A percentile compares a stretch with the other conserved stretches of the same genome.
Evolutionary conservation across 2,329 filamentous ascomycete genomes (phyloP).

Genomic region (Calonectria pseudoreteaudii): DNA sequence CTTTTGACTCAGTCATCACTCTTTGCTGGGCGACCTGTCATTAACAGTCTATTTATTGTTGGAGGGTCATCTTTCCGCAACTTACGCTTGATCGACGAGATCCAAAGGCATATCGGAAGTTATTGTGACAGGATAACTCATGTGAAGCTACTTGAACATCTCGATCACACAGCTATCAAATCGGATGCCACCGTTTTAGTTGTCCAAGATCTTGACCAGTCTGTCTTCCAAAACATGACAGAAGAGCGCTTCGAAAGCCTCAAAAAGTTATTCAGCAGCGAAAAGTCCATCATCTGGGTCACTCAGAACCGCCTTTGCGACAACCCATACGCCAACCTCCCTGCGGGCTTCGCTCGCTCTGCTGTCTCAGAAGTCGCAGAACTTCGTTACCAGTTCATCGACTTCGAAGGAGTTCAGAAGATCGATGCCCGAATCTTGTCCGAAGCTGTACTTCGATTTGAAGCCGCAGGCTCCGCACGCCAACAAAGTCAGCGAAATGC

Average conservation of each 20-base stretch:
- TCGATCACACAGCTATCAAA: not conserved
- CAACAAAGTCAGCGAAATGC: not conserved
- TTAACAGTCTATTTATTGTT: not conserved
- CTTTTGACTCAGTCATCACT: not conserved
- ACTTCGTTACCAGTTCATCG: conserved; percentile 2
- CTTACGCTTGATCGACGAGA: not conserved
- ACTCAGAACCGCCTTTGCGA: not conserved
- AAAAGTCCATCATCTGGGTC: not conserved
- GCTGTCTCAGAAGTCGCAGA: not conserved
- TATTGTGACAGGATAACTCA: not conserved
- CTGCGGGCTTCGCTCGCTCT: not conserved
- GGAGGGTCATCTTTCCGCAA: not conserved
- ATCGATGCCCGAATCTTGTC: not conserved
- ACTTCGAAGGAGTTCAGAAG: not conserved
- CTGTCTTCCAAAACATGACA: not conserved
- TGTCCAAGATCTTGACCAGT: conserved; percentile 1
- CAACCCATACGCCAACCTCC: not conserved
- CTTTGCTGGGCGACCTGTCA: not conserved
- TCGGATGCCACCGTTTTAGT: not conserved
- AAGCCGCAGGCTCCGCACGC: not conserved
- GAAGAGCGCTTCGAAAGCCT: not conserved
- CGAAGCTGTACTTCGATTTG: not conserved
- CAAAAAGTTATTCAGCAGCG: not conserved
- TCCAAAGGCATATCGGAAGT: not conserved
- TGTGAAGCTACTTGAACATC: not conserved